Evolutionary conservation across 495 filamentous ascomycete species (phyloP), one percentile per base, ranked within the genome.

Genomic region (Aspergillus heteromorphus): DNA sequence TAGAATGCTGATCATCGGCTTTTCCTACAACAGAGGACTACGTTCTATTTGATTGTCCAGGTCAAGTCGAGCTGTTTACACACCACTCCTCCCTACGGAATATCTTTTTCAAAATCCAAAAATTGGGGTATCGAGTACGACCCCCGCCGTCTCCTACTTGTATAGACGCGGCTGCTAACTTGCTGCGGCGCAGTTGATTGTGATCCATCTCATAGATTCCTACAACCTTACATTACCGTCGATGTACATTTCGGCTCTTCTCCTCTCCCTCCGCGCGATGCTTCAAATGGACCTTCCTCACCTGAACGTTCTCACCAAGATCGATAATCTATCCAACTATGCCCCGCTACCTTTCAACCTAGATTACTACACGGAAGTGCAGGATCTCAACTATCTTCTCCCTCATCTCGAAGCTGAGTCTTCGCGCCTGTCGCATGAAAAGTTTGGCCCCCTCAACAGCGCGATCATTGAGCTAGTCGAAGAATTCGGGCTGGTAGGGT

Each of bases 361-460:
- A 31, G 91, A 96, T 58, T 98, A 84, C 68, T 98, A 97, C 71
- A 96, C 93, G 49, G 93, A 98, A 65, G 91, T 97, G n/a, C 90
- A 97, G 70, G 90, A 96, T 53, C 83, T 98, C 5, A 78, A 77
- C 2, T 88, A 95, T 58, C 82, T 98, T 16, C 78, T 93, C 7
- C 91, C 92, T 0, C 75, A 85, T 45, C 82, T 98, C 11, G 81
- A 86, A 55, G 75, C 77, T 19, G 83, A 82, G 40, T 71, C 68
- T 59, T 85, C 76, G 54, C 77, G 61, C 55, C 81, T 77, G 48
- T 77, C 79, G 5, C 80, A 82, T 57, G 72, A 74, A 9, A 96
- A 95, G 64, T 97, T 92, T 62, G 79, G 83, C 31, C 80, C 83
- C 6, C 73, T 98, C 6, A 97, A 97, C 68, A 78, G 83, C 50